These are phyloP conservation scores for Diaporthe sp. DNA, from an alignment of 2,329 filamentous ascomycete species.

Conservation along the genomic window DNA sequence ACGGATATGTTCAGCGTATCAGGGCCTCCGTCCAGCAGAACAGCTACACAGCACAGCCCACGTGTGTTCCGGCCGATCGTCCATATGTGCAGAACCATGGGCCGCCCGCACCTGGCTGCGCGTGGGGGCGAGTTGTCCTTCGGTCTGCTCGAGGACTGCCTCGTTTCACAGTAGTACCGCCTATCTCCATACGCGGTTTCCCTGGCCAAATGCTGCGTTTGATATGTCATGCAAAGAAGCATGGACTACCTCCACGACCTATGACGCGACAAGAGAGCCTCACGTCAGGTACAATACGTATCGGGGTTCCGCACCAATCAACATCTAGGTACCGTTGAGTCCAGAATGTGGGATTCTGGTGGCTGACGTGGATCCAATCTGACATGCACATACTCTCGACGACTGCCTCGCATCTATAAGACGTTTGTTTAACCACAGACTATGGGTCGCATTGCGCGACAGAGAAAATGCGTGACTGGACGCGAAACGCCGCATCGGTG, in stretches of 20 bases:
- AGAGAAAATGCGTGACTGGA: not conserved
- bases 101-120: not conserved
- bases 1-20: not conserved
- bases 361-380: constrained; percentile 27
- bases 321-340: not conserved
- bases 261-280: constrained; percentile 31
- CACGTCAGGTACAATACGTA: constrained; percentile 18
- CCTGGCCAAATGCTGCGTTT: not conserved
- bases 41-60: constrained; percentile 10
- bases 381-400: constrained; percentile 4
- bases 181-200: not conserved
- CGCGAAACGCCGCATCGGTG: not conserved
- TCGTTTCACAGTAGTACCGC: too few relatives aligned
- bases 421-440: constrained; percentile 3
- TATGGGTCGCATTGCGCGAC: constrained; percentile 13
- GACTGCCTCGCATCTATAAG: constrained; percentile 20
- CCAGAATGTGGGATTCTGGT: constrained; percentile 20
- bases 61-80: not conserved
- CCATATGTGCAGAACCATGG: not conserved
- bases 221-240: not conserved
- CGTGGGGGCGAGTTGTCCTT: not conserved
- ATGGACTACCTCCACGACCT: not conserved
- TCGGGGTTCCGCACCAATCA: constrained; percentile 18
- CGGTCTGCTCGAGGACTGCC: not conserved
- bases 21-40: not conserved